Percentiles rank a stretch among this genome's conserved stretches.
Evolutionary conservation across 768 basidiomycete species (phyloP).

Genomic region (Suillus subalutaceus): DNA sequence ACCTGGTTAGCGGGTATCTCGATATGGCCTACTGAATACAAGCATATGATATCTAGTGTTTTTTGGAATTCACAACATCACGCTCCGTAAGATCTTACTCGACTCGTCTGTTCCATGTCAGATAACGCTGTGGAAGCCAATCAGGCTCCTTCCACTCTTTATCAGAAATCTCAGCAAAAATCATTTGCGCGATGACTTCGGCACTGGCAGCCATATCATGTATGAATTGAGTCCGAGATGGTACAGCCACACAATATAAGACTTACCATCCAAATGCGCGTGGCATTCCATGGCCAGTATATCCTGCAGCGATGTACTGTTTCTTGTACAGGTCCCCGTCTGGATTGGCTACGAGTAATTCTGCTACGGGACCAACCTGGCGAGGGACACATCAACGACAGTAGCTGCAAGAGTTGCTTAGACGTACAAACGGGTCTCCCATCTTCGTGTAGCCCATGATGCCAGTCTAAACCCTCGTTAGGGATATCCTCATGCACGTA

Average conservation of each 20-base stretch:
- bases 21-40: neutral
- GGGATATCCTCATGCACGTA: neutral
- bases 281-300: constrained; percentile 76
- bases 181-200: constrained; percentile 63
- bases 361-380: constrained; percentile 9
- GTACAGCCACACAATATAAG: neutral
- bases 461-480: constrained; percentile 56
- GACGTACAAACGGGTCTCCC: constrained; percentile 68
- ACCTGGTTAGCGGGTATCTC: neutral
- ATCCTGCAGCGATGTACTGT: constrained; percentile 72
- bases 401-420: neutral
- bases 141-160: constrained; percentile 52
- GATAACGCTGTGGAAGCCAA: constrained; percentile 65
- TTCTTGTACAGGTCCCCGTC: constrained; percentile 38
- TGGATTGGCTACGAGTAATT: neutral
- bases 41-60: neutral
- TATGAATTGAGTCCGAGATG: neutral
- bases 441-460: constrained; percentile 76
- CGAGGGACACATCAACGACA: neutral
- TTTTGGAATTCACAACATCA: neutral
- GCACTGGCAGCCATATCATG: constrained; percentile 43
- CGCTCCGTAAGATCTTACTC: constrained; percentile 1
- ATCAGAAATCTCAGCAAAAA: constrained; percentile 48
- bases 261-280: constrained; percentile 61
- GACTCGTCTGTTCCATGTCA: constrained; percentile 37